A percentile compares a stretch with the other conserved stretches of the same genome.
Evolutionary conservation across 2,329 filamentous ascomycete species (phyloP).

Genomic region (Colletotrichum melonis): DNA sequence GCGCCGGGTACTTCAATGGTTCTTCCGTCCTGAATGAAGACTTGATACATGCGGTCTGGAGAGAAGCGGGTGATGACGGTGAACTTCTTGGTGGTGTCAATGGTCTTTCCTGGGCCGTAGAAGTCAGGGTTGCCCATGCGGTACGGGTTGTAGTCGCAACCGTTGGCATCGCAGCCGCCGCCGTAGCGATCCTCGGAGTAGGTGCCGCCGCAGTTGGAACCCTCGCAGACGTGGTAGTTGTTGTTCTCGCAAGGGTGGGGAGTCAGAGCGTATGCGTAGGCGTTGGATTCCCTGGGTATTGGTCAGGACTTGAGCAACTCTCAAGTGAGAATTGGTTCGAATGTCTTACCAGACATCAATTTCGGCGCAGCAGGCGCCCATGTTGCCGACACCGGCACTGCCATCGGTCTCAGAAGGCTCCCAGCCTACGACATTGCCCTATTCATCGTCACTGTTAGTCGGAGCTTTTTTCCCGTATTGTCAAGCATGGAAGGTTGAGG

Average conservation of each 20-base stretch:
- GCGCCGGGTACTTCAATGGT: constrained; percentile 36
- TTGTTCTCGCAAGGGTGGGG: constrained; percentile 39
- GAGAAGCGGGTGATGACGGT: constrained; percentile 72
- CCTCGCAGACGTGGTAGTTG: constrained; percentile 37
- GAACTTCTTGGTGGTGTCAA: constrained; percentile 68
- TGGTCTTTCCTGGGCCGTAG: constrained; percentile 67
- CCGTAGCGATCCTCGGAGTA: constrained; percentile 62
- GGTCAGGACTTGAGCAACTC: constrained; percentile 32
- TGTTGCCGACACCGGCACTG: constrained; percentile 39
- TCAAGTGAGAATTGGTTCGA: no score
- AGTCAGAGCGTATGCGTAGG: constrained; percentile 40
- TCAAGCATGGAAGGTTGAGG: fast-evolving
- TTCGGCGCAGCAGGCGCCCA: constrained; percentile 41
- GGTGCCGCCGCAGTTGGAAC: constrained; percentile 57
- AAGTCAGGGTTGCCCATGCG: constrained; percentile 68
- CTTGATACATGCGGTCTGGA: constrained; percentile 31
- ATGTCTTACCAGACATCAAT: constrained; percentile 39
- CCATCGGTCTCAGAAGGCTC: constrained; percentile 36
- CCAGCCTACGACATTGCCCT: constrained; percentile 42
- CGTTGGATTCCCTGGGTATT: constrained; percentile 38
- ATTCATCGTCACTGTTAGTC: neutral
- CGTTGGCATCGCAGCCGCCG: constrained; percentile 72
- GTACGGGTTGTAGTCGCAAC: constrained; percentile 75
- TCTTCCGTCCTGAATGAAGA: constrained; percentile 36
- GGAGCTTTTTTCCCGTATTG: fast-evolving